Evolutionary conservation across 2,329 filamentous ascomycete genomes (phyloP).

Genomic region (Tolypocladium paradoxum): DNA sequence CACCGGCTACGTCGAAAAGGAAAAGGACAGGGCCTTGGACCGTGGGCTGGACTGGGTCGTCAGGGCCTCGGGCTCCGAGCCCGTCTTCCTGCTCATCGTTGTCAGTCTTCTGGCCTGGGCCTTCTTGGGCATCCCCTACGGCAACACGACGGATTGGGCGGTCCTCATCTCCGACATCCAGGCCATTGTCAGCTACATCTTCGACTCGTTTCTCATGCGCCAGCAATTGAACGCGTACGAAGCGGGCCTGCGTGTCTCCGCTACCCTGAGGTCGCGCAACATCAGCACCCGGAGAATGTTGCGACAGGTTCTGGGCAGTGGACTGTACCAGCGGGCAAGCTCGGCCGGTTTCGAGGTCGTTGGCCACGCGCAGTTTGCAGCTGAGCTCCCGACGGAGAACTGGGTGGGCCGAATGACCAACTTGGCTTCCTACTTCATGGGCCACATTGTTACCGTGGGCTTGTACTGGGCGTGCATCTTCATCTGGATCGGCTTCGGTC

Average conservation of each 20-base stretch:
- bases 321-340: conserved; percentile 5
- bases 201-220: conserved; percentile 25
- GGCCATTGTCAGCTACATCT: conserved; percentile 25
- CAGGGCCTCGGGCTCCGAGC: conserved; percentile 10
- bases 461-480: conserved; percentile 24
- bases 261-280: conserved; percentile 19
- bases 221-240: conserved; percentile 24
- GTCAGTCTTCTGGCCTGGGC: conserved; percentile 18
- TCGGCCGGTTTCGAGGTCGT: conserved; percentile 12
- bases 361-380: conserved; percentile 10
- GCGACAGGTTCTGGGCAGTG: conserved; percentile 8
- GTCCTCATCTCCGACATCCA: conserved; percentile 23
- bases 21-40: conserved; percentile 7
- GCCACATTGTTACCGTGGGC: conserved; percentile 18
- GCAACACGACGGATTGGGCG: conserved; percentile 22
- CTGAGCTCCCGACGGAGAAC: conserved; percentile 12
- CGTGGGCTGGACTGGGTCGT: conserved; percentile 11
- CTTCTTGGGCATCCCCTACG: conserved; percentile 17
- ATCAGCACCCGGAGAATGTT: conserved; percentile 19
- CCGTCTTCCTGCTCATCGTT: conserved; percentile 18
- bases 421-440: conserved; percentile 12
- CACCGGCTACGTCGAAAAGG: conserved; percentile 8
- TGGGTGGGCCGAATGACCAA: conserved; percentile 18
- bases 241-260: conserved; percentile 15
- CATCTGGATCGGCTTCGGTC: conserved; percentile 22